These are phyloP conservation scores for Papiliotrema fonsecae DNA, from an alignment of 1,284 basidiomycete genomes.

Conservation along the genomic window DNA sequence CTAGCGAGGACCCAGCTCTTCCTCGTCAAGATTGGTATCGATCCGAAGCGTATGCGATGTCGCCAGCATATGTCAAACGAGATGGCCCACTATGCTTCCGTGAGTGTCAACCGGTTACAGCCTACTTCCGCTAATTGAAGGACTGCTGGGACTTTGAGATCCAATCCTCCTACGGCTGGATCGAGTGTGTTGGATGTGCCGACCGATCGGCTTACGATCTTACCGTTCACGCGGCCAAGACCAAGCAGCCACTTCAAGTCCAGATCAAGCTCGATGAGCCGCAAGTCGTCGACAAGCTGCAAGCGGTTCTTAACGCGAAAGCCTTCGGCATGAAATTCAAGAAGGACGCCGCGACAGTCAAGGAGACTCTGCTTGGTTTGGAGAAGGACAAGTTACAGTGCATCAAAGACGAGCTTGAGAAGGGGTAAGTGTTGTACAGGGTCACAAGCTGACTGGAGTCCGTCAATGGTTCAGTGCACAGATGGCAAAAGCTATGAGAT, in stretches of 20 bases:
- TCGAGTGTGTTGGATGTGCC: conserved; percentile 98
- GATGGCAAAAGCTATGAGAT: conserved; percentile 69
- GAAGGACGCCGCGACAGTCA: conserved; percentile 70
- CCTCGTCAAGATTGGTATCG: conserved; percentile 86
- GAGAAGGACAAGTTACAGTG: conserved; percentile 64
- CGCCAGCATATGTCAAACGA: conserved; percentile 96
- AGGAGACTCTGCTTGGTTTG: conserved; percentile 64
- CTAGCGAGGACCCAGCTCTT: conserved; percentile 88
- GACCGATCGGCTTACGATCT: conserved; percentile 94
- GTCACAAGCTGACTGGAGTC: conserved; percentile 19
- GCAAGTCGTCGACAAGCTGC: conserved; percentile 65
- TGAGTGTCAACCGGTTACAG: too few species aligned
- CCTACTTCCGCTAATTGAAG: too few species aligned
- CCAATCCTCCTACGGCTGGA: conserved; percentile 91
- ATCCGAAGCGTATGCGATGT: conserved; percentile 81
- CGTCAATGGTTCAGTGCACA: conserved; percentile 47
- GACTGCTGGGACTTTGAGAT: conserved; percentile 99
- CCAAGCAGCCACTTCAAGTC: conserved; percentile 67
- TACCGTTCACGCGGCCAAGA: conserved; percentile 56
- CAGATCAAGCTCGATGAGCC: conserved; percentile 81
- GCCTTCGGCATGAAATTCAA: conserved; percentile 84
- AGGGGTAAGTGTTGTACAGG: conserved; percentile 43
- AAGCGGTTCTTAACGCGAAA: conserved; percentile 82
- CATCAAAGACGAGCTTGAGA: conserved; percentile 67
- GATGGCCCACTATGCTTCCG: conserved; percentile 96